Base-by-base conservation (phyloP, 768 basidiomycete genomes). In the Termitomyces sp. region DNA sequence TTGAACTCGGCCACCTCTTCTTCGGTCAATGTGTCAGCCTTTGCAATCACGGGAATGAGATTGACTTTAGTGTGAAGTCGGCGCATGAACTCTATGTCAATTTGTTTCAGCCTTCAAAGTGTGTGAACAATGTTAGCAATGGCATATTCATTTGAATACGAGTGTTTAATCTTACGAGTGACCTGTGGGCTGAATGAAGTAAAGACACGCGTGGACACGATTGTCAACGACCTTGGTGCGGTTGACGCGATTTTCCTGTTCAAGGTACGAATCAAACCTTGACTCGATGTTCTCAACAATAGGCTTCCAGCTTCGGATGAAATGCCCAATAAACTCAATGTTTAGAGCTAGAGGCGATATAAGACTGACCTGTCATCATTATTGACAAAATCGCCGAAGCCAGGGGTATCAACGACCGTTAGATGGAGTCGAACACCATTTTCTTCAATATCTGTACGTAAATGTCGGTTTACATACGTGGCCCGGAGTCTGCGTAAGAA, bases 81-180 rank as follows among this genome's bases (percentile, higher is more conserved):
- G 63, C 94, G 88, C 97, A 99, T 98, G 74, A 98, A 97, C 73
- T 98, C 97, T 60, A 99, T 91, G 72, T 99, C 97, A 67, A 99
- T 90, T 61, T 94, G 94, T 76, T 98, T 98, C 67, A 99, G 80
- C 11, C 95, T 98, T 63, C 7, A 46, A 49, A 13, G 36, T 28
- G 3, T 30, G 3, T 30, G 3, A 48, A 55, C 49, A 49, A 62
- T 40, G 18, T 52, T 2, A 48, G 57, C 49, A 51, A 62, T 57
- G 18, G 57, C 55, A 38, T 54, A 11, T 24, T 22, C 16, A 50
- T 22, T 0, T 44, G 35, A 32, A 16, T 5, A n/a, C 47, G n/a
- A 69, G 48, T 28, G 28, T 45, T 53, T 49, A 35, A 35, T 76
- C 93, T 76, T 71, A 97, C 93, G 95, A 88, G 72, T 99, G 97